Evolutionary conservation across 2,329 filamentous ascomycete species (phyloP), one percentile per base, ranked within the genome.

Genomic region (Aspergillus jensenii): DNA sequence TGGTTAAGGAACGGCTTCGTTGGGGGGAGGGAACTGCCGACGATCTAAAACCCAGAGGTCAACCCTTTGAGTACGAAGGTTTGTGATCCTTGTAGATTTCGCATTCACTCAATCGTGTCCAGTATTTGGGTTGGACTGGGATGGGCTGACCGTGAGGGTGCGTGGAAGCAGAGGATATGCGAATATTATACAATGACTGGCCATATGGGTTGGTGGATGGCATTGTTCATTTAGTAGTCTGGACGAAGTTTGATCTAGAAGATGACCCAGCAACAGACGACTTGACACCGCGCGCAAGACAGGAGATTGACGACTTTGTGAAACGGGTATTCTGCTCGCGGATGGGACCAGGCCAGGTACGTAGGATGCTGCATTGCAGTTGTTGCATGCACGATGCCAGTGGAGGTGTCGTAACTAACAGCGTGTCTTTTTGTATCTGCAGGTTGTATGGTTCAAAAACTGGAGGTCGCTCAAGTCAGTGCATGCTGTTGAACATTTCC

Each of bases 391-490:
- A 25, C 48, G 17, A 46, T 46, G 31, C 23, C 40, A 23, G 15
- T 33, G 17, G 25, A 17, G 23, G 14, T 49, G 14, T 27, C 15
- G 21, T 19, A 52, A 25, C 55, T 50, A 44, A 45, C n/a, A 9
- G 35, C 15, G 11, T 21, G 35, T 31, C 19, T n/a, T 48, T 5
- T 64, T 54, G 62, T 49, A 23, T 74, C 54, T 74, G 71, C 71
- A 82, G 79, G 84, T 90, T 45, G 72, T 92, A 60, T 98, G 92
- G 91, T 97, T 97, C 78, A 96, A 90, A 79, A 98, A 98, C 69
- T 96, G 92, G 91, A 84, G 81, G 54, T 85, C 83, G 15, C 78
- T 97, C 64, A 96, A 96, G 78, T 95, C 89, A 23, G 85, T 98
- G 27, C 86, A 91, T 66, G 86, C 90, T 1, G 85, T 98, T 11